A percentile compares a stretch with the other conserved stretches of the same genome.
These are phyloP conservation scores for Eleusine indica DNA, from an alignment of 176 grass and related monocot genomes.

Conservation along the genomic window DNA sequence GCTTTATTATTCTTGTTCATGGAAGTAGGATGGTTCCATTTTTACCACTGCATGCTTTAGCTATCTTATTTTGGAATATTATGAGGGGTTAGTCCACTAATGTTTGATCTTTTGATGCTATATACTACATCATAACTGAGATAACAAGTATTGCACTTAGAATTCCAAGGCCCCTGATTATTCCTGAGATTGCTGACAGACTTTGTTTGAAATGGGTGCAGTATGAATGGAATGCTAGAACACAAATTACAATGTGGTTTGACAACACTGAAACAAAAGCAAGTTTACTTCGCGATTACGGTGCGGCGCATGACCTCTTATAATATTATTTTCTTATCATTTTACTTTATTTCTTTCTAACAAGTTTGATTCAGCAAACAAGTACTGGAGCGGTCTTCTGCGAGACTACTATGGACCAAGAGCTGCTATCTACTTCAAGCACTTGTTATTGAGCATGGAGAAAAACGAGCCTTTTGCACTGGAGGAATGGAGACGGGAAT, in stretches of 20 bases:
- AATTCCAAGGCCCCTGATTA: not conserved
- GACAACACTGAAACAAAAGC: conserved; percentile 78
- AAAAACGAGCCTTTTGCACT: conserved; percentile 53
- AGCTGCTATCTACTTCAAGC: conserved; percentile 73
- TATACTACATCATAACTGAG: not conserved
- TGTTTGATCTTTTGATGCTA: not conserved
- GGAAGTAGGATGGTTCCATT: not conserved
- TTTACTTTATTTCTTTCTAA: not conserved
- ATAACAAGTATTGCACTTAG: not conserved
- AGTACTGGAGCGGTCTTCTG: conserved; percentile 87
- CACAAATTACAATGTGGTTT: conserved; percentile 94
- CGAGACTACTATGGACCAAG: conserved; percentile 72
- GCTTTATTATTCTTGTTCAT: not conserved
- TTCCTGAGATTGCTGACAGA: conserved; percentile 8
- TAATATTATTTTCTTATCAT: not conserved
- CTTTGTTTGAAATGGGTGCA: conserved; percentile 41
- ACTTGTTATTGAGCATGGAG: conserved; percentile 62
- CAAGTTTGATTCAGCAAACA: conserved; percentile 63
- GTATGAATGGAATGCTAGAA: conserved; percentile 97
- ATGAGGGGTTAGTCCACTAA: not conserved
- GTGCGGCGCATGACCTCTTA: conserved; percentile 23
- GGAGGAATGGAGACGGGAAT: conserved; percentile 76
- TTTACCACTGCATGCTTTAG: not conserved
- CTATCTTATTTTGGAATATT: not conserved
- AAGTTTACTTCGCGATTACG: conserved; percentile 81